These are phyloP conservation scores for Diaporthe vexans DNA, from an alignment of 2,329 filamentous ascomycete species.

Conservation along the genomic window DNA sequence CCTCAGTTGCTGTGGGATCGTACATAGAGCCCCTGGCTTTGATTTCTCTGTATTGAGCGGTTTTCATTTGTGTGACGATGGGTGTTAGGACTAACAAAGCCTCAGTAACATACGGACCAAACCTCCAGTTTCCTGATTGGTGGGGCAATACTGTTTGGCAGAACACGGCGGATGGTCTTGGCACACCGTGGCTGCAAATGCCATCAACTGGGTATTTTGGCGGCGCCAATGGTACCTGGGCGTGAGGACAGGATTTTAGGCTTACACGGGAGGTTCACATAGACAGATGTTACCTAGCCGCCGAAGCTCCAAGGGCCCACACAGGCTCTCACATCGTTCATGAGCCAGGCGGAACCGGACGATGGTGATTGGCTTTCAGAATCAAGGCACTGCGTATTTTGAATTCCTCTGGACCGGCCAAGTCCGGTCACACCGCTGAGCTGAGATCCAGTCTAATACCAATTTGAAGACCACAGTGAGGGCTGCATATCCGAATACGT, in stretches of 20 bases:
- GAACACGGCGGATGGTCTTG: conserved; percentile 51
- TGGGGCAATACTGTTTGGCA: conserved; percentile 54
- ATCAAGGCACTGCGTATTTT: not conserved
- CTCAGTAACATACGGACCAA: conserved; percentile 50
- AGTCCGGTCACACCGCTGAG: not conserved
- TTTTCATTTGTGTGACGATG: too few species aligned
- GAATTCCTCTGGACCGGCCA: not conserved
- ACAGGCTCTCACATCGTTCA: not conserved
- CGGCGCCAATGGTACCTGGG: conserved; percentile 51
- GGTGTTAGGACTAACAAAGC: not conserved
- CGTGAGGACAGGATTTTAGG: conserved; percentile 39
- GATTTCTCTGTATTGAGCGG: too few species aligned
- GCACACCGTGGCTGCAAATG: conserved; percentile 50
- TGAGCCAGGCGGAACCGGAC: not conserved
- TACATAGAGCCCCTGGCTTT: not conserved
- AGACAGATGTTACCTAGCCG: conserved; percentile 2
- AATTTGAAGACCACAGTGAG: not conserved
- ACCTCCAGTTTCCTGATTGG: conserved; percentile 51
- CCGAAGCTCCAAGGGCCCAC: not conserved
- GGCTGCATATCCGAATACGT: not conserved
- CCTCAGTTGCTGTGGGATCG: too few species aligned
- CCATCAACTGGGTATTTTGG: conserved; percentile 52
- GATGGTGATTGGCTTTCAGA: not conserved
- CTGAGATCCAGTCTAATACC: too few species aligned
- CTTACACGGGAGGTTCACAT: not conserved